A percentile compares a stretch with the other conserved stretches of the same genome.
Conservation (phyloP, 140 eudicot genomes). For the Stevia rebaudiana region DNA sequence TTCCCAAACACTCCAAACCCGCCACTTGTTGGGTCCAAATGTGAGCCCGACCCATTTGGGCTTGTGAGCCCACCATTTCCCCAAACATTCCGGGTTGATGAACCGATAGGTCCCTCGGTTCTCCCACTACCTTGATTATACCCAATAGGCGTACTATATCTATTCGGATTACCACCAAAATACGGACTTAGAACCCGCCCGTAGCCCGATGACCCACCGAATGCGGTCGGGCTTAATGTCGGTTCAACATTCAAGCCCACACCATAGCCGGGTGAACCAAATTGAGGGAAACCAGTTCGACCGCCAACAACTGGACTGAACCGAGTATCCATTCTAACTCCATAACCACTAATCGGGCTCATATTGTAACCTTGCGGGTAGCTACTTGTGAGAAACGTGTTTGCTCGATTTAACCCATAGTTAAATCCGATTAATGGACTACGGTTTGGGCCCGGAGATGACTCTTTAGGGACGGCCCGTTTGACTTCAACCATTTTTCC, state of each 20-base stretch:
- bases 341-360: constrained; percentile 52
- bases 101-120: constrained; percentile 42
- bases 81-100: constrained; percentile 51
- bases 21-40: constrained; percentile 46
- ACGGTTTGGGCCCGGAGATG: constrained; percentile 61
- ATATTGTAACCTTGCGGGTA: constrained; percentile 64
- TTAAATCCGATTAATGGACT: constrained; percentile 63
- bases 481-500: constrained; percentile 94
- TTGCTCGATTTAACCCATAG: constrained; percentile 48
- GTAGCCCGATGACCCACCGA: constrained; percentile 50
- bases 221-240: constrained; percentile 43
- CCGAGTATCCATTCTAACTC: constrained; percentile 67
- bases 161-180: constrained; percentile 41
- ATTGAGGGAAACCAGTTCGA: constrained; percentile 58
- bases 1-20: constrained; percentile 66
- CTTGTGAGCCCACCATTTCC: constrained; percentile 53
- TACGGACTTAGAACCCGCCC: constrained; percentile 62
- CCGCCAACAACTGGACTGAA: constrained; percentile 48
- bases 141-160: constrained; percentile 66
- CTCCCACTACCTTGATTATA: constrained; percentile 38
- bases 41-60: constrained; percentile 36
- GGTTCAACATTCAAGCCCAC: constrained; percentile 62
- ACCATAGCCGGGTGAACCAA: constrained; percentile 54
- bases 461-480: constrained; percentile 87
- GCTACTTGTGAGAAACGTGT: constrained; percentile 42